Conservation (phyloP, 2,329 filamentous ascomycete genomes). For the Ilyonectria sp. region DNA sequence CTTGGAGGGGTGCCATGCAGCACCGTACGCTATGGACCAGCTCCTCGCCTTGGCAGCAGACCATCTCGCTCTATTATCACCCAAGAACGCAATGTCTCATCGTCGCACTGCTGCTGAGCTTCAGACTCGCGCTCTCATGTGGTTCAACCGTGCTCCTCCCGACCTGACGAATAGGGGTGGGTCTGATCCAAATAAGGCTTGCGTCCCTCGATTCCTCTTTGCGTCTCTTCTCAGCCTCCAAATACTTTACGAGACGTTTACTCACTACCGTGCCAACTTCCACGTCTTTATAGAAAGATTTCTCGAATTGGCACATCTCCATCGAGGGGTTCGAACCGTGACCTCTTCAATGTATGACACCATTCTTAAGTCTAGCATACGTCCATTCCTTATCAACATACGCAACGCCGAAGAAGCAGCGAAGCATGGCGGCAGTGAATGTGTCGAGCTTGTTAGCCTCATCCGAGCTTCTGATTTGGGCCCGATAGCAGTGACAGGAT, state of each 20-base stretch:
- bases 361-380: conserved; percentile 53
- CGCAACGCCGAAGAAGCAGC: conserved; percentile 36
- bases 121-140: conserved; percentile 60
- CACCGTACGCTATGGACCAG: conserved; percentile 64
- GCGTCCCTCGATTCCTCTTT: conserved; percentile 61
- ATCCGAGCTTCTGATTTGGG: conserved; percentile 52
- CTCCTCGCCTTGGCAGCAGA: conserved; percentile 62
- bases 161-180: no score
- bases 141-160: conserved; percentile 51
- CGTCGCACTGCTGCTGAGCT: conserved; percentile 59
- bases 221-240: conserved; percentile 61
- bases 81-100: conserved; percentile 35
- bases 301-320: conserved; percentile 57
- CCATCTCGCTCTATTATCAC: conserved; percentile 51
- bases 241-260: conserved; percentile 63
- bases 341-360: conserved; percentile 53
- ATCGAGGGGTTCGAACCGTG: conserved; percentile 59
- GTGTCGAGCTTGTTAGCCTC: conserved; percentile 46
- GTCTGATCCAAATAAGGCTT: conserved; percentile 45
- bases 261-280: conserved; percentile 55
- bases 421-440: conserved; percentile 45
- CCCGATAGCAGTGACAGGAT: conserved; percentile 46
- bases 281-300: conserved; percentile 58
- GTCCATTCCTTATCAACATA: conserved; percentile 46
- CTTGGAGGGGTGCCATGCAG: conserved; percentile 51